Evolutionary conservation across 2,329 filamentous ascomycete species (phyloP), one percentile per base, ranked within the genome.

Genomic region (Penicillium nordicum): DNA sequence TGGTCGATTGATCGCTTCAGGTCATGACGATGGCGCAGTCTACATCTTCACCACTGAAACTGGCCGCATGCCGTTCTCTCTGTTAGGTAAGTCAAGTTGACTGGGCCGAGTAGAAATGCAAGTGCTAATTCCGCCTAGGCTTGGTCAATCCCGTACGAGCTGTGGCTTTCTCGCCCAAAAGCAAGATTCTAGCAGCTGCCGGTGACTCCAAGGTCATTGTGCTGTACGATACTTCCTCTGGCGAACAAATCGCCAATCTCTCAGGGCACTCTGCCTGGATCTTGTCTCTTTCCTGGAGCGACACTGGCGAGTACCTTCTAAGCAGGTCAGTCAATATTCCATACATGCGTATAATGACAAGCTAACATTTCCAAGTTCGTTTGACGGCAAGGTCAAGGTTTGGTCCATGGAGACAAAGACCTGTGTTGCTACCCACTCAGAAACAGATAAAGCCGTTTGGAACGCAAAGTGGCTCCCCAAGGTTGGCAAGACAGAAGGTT

Each of bases 11-110:
- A 95, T 92, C 30, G 93, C 92, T 4, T 95, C 89, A 50, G 94
- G 94, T 0, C 93, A 99, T 75, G 89, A 96, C 72, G 96, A 89
- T 67, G 94, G 94, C 16, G 87, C 86, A 12, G 84, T 97, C 60
- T 97, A 97, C 76, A 86, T 99, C 59, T 99, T 97, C 81, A 92
- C 92, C 78, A 97, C 96, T 68, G 88, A 92, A 64, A 91, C 89
- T 0, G 90, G 90, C 4, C 85, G 90, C 52, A 84, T 99, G 65
- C 80, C 90, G 12, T 93, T 96, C 74, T 94, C 91, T 8, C 79
- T 99, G 25, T 87, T 90, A 53, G 88, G 89, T 89, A 77, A 59
- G 80, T 37, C 11, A 30, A 8, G 34, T 23, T 44, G n/a, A 34
- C 12, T 36, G 27, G 16, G 6, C 14, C 16, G 14, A 5, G 14